Evolutionary conservation across 2,329 filamentous ascomycete species (phyloP).

Genomic region (Thelonectria discophora): DNA sequence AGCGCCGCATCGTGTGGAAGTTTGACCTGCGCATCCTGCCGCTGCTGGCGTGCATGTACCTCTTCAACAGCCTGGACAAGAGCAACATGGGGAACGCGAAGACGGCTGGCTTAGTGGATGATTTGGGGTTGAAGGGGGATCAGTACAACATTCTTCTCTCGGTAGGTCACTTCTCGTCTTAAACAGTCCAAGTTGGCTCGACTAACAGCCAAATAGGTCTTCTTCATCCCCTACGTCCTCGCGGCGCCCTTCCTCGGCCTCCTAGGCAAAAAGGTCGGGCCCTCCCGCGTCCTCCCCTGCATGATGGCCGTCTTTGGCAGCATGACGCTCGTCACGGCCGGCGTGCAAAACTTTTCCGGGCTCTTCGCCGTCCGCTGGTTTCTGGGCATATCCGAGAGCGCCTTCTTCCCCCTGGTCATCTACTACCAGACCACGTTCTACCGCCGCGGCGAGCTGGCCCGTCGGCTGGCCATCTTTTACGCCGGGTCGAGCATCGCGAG

Average conservation of each 20-base stretch:
- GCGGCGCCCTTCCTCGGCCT: constrained; percentile 69
- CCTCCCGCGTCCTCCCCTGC: constrained; percentile 71
- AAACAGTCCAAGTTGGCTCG: background rate
- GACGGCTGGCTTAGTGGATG: constrained; percentile 17
- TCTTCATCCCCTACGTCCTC: constrained; percentile 79
- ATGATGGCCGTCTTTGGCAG: constrained; percentile 78
- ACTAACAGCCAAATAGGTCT: constrained; percentile 52
- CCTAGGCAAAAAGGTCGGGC: constrained; percentile 75
- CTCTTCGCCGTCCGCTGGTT: constrained; percentile 61
- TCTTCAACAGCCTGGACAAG: constrained; percentile 27
- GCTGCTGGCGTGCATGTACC: constrained; percentile 19
- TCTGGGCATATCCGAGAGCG: constrained; percentile 64
- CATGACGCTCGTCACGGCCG: constrained; percentile 68
- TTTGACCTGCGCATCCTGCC: constrained; percentile 24
- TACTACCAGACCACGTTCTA: constrained; percentile 63
- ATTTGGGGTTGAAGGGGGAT: constrained; percentile 15
- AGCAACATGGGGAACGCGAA: constrained; percentile 27
- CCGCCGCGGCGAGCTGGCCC: constrained; percentile 55
- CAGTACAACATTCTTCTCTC: constrained; percentile 26
- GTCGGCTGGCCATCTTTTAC: constrained; percentile 72
- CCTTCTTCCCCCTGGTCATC: constrained; percentile 63
- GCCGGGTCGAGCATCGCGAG: constrained; percentile 78
- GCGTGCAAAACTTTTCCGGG: constrained; percentile 58
- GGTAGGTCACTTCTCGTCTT: background rate
- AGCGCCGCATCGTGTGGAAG: constrained; percentile 22